Base-by-base conservation (phyloP, 2,329 filamentous ascomycete genomes). In the Botrytis tulipae region DNA sequence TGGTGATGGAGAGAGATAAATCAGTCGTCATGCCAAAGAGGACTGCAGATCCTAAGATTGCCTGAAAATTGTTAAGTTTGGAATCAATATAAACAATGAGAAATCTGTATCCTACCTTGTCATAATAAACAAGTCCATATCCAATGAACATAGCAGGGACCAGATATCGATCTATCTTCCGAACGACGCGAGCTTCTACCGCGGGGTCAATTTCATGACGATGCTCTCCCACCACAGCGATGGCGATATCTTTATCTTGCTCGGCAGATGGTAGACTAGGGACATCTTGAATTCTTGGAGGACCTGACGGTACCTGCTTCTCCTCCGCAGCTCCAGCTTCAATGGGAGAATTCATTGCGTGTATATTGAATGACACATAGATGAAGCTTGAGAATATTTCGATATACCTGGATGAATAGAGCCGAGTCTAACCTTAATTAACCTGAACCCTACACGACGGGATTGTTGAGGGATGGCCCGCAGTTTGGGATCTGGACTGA, bases 1-100 rank as follows among this genome's bases (percentile, higher is more conserved):
- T 79, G 75, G 87, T 82, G 6, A 92, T 82, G 44, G 85, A 85
- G 60, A 94, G 86, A 1, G 83, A 76, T 5, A 94, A 85, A 79
- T 94, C 91, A 4, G 84, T 83, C 0, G 91, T 93, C 91, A 94
- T 93, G 76, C 92, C 92, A 79, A 94, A 93, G 20, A 94, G 86
- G 1, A 87, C 89, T 0, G 92, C 92, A 37, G 88, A 89, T 29
- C 92, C 92, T 4, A 94, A 84, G 75, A 94, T 94, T 12, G 92
- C 92, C 84, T 91, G 65, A 1, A 22, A 16, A 40, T 29, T 37
- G 37, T n/a, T 14, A 40, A n/a, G 22, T 51, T 29, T 40, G 29
- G 0, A 44, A 54, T 75, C 32, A 74, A 70, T 54, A 59, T 22
- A 18, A 10, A 8, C n/a, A 32, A 32, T 22, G n/a, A 54, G 25